Evolutionary conservation across 2,329 filamentous ascomycete genomes (phyloP), one percentile per base, ranked within the genome.

Genomic region (Talaromyces sp.): DNA sequence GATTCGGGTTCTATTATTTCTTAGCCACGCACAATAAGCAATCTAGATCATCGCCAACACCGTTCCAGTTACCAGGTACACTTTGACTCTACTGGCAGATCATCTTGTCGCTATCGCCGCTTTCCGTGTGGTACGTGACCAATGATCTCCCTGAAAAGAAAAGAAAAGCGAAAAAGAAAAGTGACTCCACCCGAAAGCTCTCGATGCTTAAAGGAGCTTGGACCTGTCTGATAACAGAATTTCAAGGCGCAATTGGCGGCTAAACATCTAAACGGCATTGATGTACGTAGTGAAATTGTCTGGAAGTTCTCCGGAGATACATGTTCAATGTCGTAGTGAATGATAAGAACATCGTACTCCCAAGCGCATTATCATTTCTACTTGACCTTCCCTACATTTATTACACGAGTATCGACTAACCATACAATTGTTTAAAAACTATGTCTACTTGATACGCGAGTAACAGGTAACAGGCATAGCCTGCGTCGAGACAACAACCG

Each of bases 211-310:
- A 22, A 36, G 31, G 25, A 56, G n/a, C 31, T 56, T 36, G n/a
- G 51, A 15, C 5, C 31, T 36, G 11, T 13, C 5, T 38, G 27
- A n/a, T 47, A 29, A 13, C 27, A 27, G 17, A 47, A 34, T 60
- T 59, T 47, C 10, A 34, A 31, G 25, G 58, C 38, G 38, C 58
- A 60, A 27, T 47, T 15, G 58, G 38, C 58, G 58, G 58, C 36
- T 60, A 29, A 8, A 60, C 6, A 47, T 58, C 19, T 58, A 29
- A 59, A 40, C 11, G 29, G 19, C 19, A 25, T 38, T 59, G 27
- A 7, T 34, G 15, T 29, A 11, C 22, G 15, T 29, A 11, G 22
- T 47, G 29, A 31, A 27, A 47, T 47, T 47, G 6, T n/a, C 22
- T 15, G 58, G 56, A n/a, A 22, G 5, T 13, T 34, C n/a, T 36